Evolutionary conservation across 2,329 filamentous ascomycete species (phyloP).

Genomic region (Monilinia polystroma): DNA sequence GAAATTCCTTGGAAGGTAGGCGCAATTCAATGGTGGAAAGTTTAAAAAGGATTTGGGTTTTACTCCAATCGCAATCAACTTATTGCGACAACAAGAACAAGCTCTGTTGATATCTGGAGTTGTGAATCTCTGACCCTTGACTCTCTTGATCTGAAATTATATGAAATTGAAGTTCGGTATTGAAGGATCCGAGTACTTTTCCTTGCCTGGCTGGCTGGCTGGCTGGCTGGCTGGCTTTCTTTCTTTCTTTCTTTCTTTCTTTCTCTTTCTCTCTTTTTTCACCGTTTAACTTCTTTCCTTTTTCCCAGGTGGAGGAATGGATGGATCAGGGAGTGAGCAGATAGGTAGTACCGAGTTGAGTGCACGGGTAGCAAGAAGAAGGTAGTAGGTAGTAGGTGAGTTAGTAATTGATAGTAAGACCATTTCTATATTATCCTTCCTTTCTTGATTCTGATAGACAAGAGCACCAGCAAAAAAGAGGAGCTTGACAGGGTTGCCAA

Average conservation of each 20-base stretch:
- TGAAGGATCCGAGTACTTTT: not conserved
- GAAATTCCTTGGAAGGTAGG: slow-evolving; percentile 5
- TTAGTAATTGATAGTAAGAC: not conserved
- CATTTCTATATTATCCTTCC: not conserved
- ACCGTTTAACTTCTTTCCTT: no score
- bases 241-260: not conserved
- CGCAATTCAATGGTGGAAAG: slow-evolving; percentile 3
- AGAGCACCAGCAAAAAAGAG: not conserved
- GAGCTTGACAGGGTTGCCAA: slow-evolving; percentile 4
- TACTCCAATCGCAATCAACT: not conserved
- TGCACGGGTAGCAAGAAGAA: no score
- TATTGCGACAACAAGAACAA: slow-evolving; percentile 3
- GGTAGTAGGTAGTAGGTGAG: no score
- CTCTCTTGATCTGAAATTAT: slow-evolving; percentile 1
- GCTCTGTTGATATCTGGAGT: not conserved
- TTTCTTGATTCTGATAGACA: not conserved
- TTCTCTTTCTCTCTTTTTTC: not conserved
- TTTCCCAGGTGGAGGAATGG: no score
- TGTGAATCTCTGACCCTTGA: no score
- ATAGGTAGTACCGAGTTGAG: no score
- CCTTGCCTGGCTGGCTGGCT: not conserved
- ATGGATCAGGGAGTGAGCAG: no score
- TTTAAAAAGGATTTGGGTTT: not conserved
- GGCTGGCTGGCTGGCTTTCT: not conserved
- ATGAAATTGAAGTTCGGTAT: not conserved